These are phyloP conservation scores for Endoconidiophora laricicola DNA, from an alignment of 2,329 filamentous ascomycete species.

Conservation along the genomic window DNA sequence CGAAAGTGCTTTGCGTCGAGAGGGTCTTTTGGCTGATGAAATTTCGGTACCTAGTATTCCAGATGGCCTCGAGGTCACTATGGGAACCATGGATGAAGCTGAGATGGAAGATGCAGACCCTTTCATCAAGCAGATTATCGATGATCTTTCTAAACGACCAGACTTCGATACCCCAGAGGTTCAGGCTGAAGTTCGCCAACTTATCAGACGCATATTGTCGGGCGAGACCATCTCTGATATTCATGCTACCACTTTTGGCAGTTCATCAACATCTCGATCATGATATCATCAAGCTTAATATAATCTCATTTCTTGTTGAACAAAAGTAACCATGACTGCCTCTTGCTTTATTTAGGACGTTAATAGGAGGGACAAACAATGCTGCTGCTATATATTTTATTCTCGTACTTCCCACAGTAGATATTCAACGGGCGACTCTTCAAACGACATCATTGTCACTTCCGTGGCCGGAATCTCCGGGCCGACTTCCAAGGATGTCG, in stretches of 20 bases:
- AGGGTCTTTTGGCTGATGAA: constrained; percentile 18
- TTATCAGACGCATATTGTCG: constrained; percentile 66
- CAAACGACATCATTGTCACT: constrained; percentile 35
- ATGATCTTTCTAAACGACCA: constrained; percentile 66
- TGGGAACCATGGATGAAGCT: constrained; percentile 54
- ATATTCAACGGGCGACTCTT: constrained; percentile 30
- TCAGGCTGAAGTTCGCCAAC: constrained; percentile 58
- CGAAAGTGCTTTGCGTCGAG: constrained; percentile 15
- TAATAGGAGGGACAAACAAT: background rate
- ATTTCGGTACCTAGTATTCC: constrained; percentile 28
- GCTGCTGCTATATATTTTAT: background rate
- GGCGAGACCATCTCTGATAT: constrained; percentile 43
- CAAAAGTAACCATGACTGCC: background rate
- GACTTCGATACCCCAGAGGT: constrained; percentile 72
- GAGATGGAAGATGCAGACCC: constrained; percentile 47
- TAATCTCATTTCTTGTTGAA: background rate
- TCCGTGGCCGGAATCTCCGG: constrained; percentile 19
- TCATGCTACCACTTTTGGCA: background rate
- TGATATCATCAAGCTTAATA: background rate
- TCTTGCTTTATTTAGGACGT: background rate
- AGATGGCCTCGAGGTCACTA: constrained; percentile 57
- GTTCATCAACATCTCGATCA: background rate
- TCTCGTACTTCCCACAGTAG: constrained; percentile 41
- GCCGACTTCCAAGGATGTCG: constrained; percentile 29
- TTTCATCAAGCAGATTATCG: constrained; percentile 71